A percentile compares a stretch with the other conserved stretches of the same genome.
Conservation (phyloP, 306 rosid genomes). For the Cucurbita argyrosperma region DNA sequence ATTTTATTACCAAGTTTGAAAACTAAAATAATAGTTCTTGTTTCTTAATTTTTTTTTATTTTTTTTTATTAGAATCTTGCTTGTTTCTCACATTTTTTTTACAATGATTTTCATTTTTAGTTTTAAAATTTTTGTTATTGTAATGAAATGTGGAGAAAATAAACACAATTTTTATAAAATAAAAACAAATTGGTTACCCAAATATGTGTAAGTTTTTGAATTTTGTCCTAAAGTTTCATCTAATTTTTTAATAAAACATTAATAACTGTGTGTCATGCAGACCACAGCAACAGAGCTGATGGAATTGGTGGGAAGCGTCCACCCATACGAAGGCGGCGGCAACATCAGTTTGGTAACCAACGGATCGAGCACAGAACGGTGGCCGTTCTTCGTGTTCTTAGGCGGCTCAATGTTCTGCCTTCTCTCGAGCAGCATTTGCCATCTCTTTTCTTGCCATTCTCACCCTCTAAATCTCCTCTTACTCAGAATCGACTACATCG, state of each 20-base stretch:
- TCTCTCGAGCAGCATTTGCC: conserved; percentile 81
- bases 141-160: no score
- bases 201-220: no score
- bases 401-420: conserved; percentile 91
- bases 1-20: no score
- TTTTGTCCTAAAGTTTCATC: no score
- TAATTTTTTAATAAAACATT: background rate
- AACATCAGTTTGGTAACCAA: background rate
- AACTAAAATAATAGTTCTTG: no score
- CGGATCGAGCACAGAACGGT: conserved; percentile 19
- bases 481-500: conserved; percentile 58
- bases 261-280: background rate
- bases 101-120: no score
- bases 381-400: conserved; percentile 91
- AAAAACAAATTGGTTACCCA: no score
- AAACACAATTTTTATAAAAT: no score
- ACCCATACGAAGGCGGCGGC: background rate
- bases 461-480: conserved; percentile 38
- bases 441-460: conserved; percentile 86
- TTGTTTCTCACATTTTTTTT: no score
- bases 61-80: no score
- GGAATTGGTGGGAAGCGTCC: background rate
- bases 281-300: background rate
- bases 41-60: no score
- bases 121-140: no score